phyloP scores from a whole-genome alignment of 225 moss, liverwort and hornwort species.

The Rhytidiadelphus loreus region DNA sequence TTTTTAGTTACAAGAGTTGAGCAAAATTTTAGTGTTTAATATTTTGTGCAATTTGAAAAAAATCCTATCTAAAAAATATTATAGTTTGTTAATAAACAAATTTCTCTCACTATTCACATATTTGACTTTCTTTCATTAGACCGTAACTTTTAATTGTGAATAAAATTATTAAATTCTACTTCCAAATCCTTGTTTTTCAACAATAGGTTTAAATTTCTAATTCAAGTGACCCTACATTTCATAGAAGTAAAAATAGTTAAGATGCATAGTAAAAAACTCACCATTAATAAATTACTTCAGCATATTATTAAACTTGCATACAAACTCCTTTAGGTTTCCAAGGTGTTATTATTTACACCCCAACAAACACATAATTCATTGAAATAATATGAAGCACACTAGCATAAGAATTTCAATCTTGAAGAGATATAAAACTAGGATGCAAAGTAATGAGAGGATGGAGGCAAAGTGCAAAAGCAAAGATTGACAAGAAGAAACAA shows the following conservation, averaged over 20 bases:
- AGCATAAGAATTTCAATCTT: not conserved
- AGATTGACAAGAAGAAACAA: too few species aligned
- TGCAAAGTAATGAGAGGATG: not conserved
- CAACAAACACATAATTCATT: not conserved
- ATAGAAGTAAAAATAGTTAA: not conserved
- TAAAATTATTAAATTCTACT: not conserved
- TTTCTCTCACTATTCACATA: not conserved
- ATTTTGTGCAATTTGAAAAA: not conserved
- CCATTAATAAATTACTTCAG: not conserved
- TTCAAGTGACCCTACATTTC: not conserved
- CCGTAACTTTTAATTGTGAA: not conserved
- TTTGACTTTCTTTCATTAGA: not conserved
- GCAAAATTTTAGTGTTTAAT: too few species aligned
- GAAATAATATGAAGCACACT: not conserved
- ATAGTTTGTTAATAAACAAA: not conserved
- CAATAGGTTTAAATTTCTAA: not conserved
- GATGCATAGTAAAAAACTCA: not conserved
- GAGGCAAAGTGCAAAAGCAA: not conserved
- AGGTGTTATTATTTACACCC: not conserved
- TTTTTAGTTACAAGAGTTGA: not conserved
- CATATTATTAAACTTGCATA: not conserved
- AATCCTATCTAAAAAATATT: not conserved
- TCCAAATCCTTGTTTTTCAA: not conserved
- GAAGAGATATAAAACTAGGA: accelerated
- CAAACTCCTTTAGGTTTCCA: accelerated